phyloP scores from a whole-genome alignment of 2,329 filamentous ascomycete genomes.

The Diaporthe caulivora region DNA sequence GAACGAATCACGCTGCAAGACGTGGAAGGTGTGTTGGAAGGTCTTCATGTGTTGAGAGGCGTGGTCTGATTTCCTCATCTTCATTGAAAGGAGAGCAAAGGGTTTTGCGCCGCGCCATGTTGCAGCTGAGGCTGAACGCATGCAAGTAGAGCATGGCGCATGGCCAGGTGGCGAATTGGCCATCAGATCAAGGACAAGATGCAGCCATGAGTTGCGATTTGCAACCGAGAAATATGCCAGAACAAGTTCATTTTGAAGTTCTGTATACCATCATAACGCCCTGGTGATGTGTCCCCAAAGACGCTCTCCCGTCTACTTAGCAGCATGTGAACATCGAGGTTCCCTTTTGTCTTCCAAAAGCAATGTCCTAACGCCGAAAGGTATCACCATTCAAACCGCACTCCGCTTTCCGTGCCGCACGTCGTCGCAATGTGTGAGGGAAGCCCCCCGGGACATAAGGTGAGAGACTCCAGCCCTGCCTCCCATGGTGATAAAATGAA shows the following conservation, averaged over 20 bases:
- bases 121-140: background rate
- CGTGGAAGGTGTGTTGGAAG: background rate
- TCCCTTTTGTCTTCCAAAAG: slow-evolving; percentile 39
- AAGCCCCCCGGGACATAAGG: slow-evolving; percentile 4
- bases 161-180: no score
- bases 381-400: slow-evolving; percentile 7
- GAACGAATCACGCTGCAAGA: background rate
- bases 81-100: background rate
- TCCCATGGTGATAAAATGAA: background rate
- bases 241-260: slow-evolving; percentile 42
- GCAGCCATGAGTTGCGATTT: background rate
- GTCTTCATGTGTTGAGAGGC: background rate
- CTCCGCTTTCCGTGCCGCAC: background rate
- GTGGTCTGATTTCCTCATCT: background rate
- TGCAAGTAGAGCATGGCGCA: background rate
- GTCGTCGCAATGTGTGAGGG: slow-evolving; percentile 7
- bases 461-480: slow-evolving; percentile 1
- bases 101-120: background rate
- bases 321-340: slow-evolving; percentile 24
- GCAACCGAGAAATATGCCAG: background rate
- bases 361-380: slow-evolving; percentile 38
- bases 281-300: slow-evolving; percentile 44
- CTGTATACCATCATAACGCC: slow-evolving; percentile 45
- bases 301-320: slow-evolving; percentile 38
- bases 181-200: background rate